These are phyloP conservation scores for Digitaria exilis DNA, from an alignment of 202 grass and related monocot species.

Conservation along the genomic window DNA sequence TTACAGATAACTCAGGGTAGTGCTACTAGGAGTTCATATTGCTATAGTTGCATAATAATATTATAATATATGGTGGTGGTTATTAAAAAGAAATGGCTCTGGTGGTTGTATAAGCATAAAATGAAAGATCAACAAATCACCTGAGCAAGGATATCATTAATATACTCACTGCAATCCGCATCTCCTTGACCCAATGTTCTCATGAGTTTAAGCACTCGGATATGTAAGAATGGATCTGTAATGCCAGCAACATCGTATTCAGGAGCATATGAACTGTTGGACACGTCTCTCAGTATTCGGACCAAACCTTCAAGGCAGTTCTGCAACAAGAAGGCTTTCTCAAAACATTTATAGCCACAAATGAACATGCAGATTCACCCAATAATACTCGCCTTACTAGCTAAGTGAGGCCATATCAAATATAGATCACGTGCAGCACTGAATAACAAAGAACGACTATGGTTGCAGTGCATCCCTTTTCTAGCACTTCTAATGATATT, in stretches of 20 bases:
- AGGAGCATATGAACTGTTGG: constrained; percentile 98
- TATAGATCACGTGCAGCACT: neutral
- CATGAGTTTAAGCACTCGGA: constrained; percentile 89
- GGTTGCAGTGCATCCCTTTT: neutral
- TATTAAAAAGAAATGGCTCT: constrained; percentile 13
- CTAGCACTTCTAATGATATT: neutral
- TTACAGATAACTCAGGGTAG: neutral
- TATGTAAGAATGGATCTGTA: constrained; percentile 97
- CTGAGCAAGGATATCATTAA: constrained; percentile 99
- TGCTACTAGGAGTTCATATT: neutral
- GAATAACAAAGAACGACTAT: neutral
- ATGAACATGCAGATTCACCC: constrained; percentile 16
- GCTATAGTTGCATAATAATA: constrained; percentile 19
- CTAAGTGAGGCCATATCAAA: neutral
- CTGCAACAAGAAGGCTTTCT: constrained; percentile 59
- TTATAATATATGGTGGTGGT: constrained; percentile 13
- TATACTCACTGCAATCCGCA: constrained; percentile 84
- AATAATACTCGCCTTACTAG: neutral
- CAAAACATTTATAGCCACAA: constrained; percentile 30
- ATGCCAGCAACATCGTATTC: constrained; percentile 97
- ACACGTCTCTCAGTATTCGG: constrained; percentile 89
- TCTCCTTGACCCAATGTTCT: constrained; percentile 74
- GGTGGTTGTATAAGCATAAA: neutral
- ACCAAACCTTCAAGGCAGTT: constrained; percentile 84
- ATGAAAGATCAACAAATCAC: constrained; percentile 51